Conservation (phyloP, 2,329 filamentous ascomycete genomes). For the Fusarium mexicanum region DNA sequence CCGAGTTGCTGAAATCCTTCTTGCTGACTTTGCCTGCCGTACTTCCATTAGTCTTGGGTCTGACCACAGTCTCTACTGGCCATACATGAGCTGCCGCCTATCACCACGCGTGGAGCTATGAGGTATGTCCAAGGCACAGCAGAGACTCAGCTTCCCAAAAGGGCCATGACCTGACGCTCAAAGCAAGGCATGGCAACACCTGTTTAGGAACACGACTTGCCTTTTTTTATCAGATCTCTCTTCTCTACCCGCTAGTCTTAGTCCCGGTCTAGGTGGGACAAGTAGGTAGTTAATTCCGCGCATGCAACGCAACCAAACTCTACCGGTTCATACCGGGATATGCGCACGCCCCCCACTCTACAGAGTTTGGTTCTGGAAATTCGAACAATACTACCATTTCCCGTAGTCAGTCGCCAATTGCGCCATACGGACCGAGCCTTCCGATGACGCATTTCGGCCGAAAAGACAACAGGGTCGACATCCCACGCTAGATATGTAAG, state of each 20-base stretch:
- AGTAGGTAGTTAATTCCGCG: not conserved
- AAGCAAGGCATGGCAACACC: not conserved
- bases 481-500: not conserved
- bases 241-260: not conserved
- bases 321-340: not conserved
- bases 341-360: not conserved
- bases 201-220: not conserved
- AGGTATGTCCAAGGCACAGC: not conserved
- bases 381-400: not conserved
- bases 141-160: not conserved
- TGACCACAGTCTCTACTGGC: not conserved
- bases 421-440: not conserved
- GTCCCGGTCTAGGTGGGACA: not conserved
- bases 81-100: not conserved
- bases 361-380: not conserved
- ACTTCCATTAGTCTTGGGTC: not conserved
- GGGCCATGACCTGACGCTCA: not conserved
- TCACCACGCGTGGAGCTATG: not conserved
- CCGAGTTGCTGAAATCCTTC: not conserved
- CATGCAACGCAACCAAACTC: not conserved
- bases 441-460: not conserved
- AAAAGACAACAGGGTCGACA: not conserved
- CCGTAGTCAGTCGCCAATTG: not conserved
- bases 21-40: not conserved
- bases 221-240: not conserved